Base-by-base conservation (phyloP, 306 rosid genomes). In the Casuarina equisetifolia region DNA sequence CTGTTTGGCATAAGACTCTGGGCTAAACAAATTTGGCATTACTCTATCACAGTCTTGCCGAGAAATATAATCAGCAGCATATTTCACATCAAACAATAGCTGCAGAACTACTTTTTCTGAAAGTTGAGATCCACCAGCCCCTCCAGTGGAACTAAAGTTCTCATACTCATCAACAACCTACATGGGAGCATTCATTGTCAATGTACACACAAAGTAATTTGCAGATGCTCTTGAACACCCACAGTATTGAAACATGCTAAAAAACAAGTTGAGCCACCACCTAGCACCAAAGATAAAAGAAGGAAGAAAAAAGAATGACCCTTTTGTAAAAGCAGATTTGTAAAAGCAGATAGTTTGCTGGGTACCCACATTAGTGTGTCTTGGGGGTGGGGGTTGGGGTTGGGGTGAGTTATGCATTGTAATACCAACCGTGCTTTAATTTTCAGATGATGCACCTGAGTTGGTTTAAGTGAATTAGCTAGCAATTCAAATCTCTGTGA, bases 101-200 rank as follows among this genome's bases (percentile, higher is more conserved):
- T 95, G 99, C 88, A 95, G 82, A 49, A 88, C 85, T 77, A 97
- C 97, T 87, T 95, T 95, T 77, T 95, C 99, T 55, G 97, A 91
- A 77, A 95, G 82, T 87, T 82, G 88, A 76, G 80, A 85, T 75
- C 84, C 90, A 77, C 93, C 84, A 77, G 83, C 81, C 85, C 85
- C 91, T 58, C 80, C 82, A 76, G 82, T 72, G 16, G 90, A 84
- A 82, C 91, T 86, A 77, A 91, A 87, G 52, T 85, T 84, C 78
- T 86, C 88, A 80, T 89, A 95, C 54, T 89, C 81, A 81, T 88
- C 92, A 79, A 89, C 83, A 48, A 95, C 88, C 99, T 95, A 89
- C 84, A 77, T 15, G 52, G 74, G 63, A 76, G 48, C 6, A 74
- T 69, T 50, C 32, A 75, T 40, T 25, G 75, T 78, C 61, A 83